Percentiles rank a stretch among this genome's conserved stretches.
These are phyloP conservation scores for Pichia sp. DNA, from an alignment of 1,139 yeast species.

Conservation along the genomic window DNA sequence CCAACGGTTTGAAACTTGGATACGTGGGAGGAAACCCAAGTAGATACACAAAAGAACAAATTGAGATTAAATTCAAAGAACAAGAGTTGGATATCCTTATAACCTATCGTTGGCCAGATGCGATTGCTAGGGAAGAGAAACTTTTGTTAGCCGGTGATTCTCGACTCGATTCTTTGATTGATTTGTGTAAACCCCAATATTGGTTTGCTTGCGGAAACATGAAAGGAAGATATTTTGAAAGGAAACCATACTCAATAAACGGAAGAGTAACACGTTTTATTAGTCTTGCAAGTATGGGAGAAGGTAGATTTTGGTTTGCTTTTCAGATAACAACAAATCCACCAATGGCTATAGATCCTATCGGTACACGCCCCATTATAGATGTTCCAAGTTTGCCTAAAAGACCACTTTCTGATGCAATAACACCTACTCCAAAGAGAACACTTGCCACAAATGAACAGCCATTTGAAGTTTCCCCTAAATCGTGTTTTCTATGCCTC, in stretches of 20 bases:
- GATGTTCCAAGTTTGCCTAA: conserved; percentile 3
- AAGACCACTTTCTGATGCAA: not conserved
- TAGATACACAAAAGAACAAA: conserved; percentile 19
- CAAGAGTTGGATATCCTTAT: conserved; percentile 46
- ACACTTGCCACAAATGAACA: not conserved
- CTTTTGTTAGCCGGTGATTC: conserved; percentile 34
- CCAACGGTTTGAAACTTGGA: conserved; percentile 42
- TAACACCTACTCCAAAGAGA: not conserved
- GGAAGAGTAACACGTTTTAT: conserved; percentile 48
- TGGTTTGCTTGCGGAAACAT: conserved; percentile 53
- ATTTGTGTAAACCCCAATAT: conserved; percentile 48
- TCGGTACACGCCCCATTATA: not conserved
- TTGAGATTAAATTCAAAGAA: conserved; percentile 18
- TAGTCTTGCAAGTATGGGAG: conserved; percentile 53
- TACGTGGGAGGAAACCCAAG: conserved; percentile 30
- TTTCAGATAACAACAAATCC: conserved; percentile 34
- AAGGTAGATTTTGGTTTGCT: conserved; percentile 68
- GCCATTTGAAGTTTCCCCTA: conserved; percentile 38
- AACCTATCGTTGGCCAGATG: conserved; percentile 54
- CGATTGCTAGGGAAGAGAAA: conserved; percentile 37
- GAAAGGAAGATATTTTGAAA: conserved; percentile 45
- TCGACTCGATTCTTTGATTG: conserved; percentile 41
- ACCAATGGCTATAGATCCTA: not conserved
- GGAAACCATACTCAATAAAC: conserved; percentile 41
- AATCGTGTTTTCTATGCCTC: conserved; percentile 73